These are phyloP conservation scores for Nephelium lappaceum DNA, from an alignment of 345 rosid genomes.

Conservation along the genomic window DNA sequence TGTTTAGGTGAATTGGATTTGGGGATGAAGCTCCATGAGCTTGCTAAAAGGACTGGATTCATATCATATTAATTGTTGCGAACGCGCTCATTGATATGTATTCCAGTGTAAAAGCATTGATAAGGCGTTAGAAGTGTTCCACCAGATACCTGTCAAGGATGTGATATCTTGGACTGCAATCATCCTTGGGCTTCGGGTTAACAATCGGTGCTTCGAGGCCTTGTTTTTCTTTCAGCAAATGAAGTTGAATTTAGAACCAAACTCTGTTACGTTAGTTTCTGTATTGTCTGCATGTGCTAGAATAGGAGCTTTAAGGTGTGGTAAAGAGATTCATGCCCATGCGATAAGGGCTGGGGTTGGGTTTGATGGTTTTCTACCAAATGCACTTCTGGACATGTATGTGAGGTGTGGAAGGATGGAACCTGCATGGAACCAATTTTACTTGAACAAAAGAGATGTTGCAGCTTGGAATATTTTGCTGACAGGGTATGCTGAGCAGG, in stretches of 20 bases:
- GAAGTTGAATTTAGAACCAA: slow-evolving; percentile 61
- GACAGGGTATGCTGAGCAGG: slow-evolving; percentile 69
- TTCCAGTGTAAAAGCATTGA: slow-evolving; percentile 73
- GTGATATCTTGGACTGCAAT: slow-evolving; percentile 87
- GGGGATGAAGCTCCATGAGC: slow-evolving; percentile 67
- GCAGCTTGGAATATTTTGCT: slow-evolving; percentile 86
- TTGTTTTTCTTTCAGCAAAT: slow-evolving; percentile 67
- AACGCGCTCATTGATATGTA: slow-evolving; percentile 82
- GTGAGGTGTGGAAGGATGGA: slow-evolving; percentile 78
- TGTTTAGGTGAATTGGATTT: slow-evolving; percentile 55
- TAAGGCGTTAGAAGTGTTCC: slow-evolving; percentile 66
- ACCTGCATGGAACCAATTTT: slow-evolving; percentile 64
- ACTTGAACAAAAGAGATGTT: slow-evolving; percentile 52
- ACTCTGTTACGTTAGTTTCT: slow-evolving; percentile 64
- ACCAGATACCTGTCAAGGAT: slow-evolving; percentile 61
- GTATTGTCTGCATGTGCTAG: slow-evolving; percentile 81
- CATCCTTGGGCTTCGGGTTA: slow-evolving; percentile 69
- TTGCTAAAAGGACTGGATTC: slow-evolving; percentile 55
- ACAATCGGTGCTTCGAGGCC: slow-evolving; percentile 78
- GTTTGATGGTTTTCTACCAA: slow-evolving; percentile 63
- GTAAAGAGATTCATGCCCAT: slow-evolving; percentile 81
- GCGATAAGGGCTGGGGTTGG: slow-evolving; percentile 54
- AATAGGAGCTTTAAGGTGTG: slow-evolving; percentile 80
- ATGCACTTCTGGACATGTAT: slow-evolving; percentile 76
- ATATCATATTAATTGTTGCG: slow-evolving; percentile 59